These are phyloP conservation scores for Aspergillus hiratsukae DNA, from an alignment of 2,329 filamentous ascomycete genomes.

Conservation along the genomic window DNA sequence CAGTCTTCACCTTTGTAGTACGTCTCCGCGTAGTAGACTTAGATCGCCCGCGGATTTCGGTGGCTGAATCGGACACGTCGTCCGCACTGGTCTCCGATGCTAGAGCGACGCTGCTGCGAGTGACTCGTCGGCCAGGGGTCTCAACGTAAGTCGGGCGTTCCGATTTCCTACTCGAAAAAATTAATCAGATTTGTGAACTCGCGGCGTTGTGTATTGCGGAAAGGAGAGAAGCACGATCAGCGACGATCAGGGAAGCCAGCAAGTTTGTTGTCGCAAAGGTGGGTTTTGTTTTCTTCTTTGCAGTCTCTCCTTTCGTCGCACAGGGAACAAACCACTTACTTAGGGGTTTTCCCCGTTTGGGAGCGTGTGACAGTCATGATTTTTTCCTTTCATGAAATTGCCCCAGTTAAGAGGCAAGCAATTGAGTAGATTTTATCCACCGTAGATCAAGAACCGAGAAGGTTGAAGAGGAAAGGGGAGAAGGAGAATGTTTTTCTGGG, in stretches of 20 bases:
- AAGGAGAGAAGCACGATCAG: not conserved
- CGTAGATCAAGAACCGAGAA: constrained; percentile 7
- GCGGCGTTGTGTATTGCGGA: not conserved
- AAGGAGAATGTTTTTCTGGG: not conserved
- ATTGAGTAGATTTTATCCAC: not conserved
- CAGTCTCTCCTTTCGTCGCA: not conserved
- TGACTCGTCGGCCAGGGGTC: constrained; percentile 45
- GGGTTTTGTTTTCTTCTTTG: not conserved
- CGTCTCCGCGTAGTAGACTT: constrained; percentile 29
- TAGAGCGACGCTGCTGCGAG: constrained; percentile 38
- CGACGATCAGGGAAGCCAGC: constrained; percentile 4
- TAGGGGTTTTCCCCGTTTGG: constrained; percentile 49
- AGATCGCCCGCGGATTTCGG: constrained; percentile 14
- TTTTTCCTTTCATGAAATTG: constrained; percentile 13
- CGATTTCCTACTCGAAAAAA: constrained; percentile 42
- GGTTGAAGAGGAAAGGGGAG: constrained; percentile 2
- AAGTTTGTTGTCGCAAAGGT: constrained; percentile 4
- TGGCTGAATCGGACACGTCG: constrained; percentile 24
- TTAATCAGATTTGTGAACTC: not conserved
- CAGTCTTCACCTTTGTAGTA: constrained; percentile 24
- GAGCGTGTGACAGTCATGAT: constrained; percentile 48
- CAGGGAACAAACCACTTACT: constrained; percentile 34
- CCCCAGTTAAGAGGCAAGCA: not conserved
- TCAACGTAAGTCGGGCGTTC: constrained; percentile 50
- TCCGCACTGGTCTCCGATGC: constrained; percentile 29